A percentile compares a stretch with the other conserved stretches of the same genome.
Conservation (phyloP, 305 asterid genomes). For the Plantago coronopus region DNA sequence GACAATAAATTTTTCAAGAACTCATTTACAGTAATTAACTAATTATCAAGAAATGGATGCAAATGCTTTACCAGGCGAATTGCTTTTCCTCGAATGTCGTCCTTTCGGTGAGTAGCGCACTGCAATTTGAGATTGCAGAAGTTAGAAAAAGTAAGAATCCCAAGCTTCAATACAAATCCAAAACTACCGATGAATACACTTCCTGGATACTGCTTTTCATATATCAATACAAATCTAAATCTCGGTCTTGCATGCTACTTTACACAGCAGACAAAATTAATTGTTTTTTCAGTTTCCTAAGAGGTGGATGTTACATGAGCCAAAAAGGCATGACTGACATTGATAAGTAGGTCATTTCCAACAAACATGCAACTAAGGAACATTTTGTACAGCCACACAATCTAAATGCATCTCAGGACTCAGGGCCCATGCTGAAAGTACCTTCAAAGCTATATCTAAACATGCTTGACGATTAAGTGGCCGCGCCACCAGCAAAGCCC, state of each 20-base stretch:
- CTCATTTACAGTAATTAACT: not conserved
- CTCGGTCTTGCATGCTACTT: conserved; percentile 24
- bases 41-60: conserved; percentile 13
- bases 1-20: conserved; percentile 22
- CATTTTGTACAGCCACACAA: not conserved
- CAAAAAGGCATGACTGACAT: no score
- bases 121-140: conserved; percentile 41
- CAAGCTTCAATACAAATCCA: not conserved
- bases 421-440: conserved; percentile 29
- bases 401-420: no score
- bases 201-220: no score
- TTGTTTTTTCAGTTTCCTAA: conserved; percentile 15
- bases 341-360: no score
- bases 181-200: not conserved
- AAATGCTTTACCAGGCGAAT: conserved; percentile 72
- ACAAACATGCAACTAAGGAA: not conserved
- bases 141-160: conserved; percentile 16
- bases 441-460: conserved; percentile 91
- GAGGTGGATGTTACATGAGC: conserved; percentile 4
- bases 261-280: conserved; percentile 7
- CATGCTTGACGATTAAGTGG: conserved; percentile 84
- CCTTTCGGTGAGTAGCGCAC: conserved; percentile 88
- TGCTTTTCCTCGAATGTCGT: conserved; percentile 87
- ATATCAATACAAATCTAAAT: conserved; percentile 15
- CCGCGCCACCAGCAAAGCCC: conserved; percentile 87